Evolutionary conservation across 306 rosid species (phyloP), one percentile per base, ranked within the genome.

Genomic region (Lablab purpureus): DNA sequence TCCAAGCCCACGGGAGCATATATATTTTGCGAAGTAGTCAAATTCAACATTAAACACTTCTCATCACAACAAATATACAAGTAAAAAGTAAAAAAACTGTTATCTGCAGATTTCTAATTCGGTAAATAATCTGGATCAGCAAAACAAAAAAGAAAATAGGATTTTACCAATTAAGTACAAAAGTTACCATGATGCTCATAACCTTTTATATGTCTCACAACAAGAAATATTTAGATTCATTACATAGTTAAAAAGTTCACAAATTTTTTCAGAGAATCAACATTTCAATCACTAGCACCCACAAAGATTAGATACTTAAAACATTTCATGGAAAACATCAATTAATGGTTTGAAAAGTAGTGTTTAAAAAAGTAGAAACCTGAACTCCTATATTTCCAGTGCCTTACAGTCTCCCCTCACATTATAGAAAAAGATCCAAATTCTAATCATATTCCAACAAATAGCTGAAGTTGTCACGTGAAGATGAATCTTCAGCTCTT

Each of bases 1-100:
- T 70, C 36, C 51, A 79, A 54, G 74, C 49, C 25, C 30, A 49
- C 50, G 45, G 67, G 65, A 45, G 72, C 71, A 49, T 47, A 28
- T 14, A 15, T 18, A 21, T 30, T 23, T 49, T 58, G 28, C 3
- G 15, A 32, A 43, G 21, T 21, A 18, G 77, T 59, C 76, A 49
- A 40, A 11, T 62, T 70, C 34, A 40, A 36, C 74, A 62, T n/a
- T 46, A 55, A 52, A 71, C 28, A 52, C 15, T 40, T 72, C 51
- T 14, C 36, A 25, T 21, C 40, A 72, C 52, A 81, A 54, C 37
- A 41, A 64, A 52, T 40, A 65, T 12, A 25, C 49, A 73, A 43
- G 37, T 55, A 1, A 15, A 4, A 40, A 30, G 34, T 30, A 30
- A 30, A 30, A 30, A 7, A 46, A 43, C 76, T 69, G 27, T 60